Evolutionary conservation across 108 stramenopile genomes (phyloP).

Genomic region (Parmales sp.): DNA sequence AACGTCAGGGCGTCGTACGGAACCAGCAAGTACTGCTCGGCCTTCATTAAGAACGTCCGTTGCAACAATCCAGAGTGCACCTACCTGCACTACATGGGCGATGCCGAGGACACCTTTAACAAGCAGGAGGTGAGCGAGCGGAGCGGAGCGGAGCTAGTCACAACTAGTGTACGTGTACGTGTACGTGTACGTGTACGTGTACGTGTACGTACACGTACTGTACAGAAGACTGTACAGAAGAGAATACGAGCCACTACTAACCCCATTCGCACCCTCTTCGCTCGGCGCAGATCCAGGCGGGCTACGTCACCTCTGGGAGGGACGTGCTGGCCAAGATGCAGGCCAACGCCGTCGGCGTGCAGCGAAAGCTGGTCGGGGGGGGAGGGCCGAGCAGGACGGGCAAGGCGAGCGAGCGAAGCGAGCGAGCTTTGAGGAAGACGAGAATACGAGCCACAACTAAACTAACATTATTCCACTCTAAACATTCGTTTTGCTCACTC

Average conservation of each 20-base stretch:
- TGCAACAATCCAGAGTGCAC: slow-evolving; percentile 98
- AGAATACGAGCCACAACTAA: too few relatives aligned
- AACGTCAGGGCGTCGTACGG: slow-evolving; percentile 92
- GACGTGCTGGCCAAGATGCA: slow-evolving; percentile 73
- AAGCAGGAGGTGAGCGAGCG: too few relatives aligned
- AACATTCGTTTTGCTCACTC: too few relatives aligned
- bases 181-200: too few relatives aligned
- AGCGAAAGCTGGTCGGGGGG: slow-evolving; percentile 53
- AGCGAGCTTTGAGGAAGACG: too few relatives aligned
- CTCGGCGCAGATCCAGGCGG: slow-evolving; percentile 85
- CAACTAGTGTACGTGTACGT: too few relatives aligned
- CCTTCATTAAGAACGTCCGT: slow-evolving; percentile 86
- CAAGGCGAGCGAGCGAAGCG: slow-evolving; percentile 21
- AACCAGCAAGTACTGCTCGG: slow-evolving; percentile 96
- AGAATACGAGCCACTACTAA: too few relatives aligned
- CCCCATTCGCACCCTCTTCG: too few relatives aligned
- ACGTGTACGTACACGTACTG: too few relatives aligned
- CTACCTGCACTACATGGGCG: slow-evolving; percentile 91
- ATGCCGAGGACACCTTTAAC: slow-evolving; percentile 83
- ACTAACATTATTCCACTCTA: too few relatives aligned
- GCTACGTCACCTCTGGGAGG: slow-evolving; percentile 75
- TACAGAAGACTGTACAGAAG: too few relatives aligned
- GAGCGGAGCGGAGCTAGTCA: too few relatives aligned
- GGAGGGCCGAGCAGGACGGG: slow-evolving; percentile 77
- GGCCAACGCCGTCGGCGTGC: not conserved